Evolutionary conservation across 192 early-diverging fungal species (phyloP).

Genomic region (Phlyctochytrium arcticum): DNA sequence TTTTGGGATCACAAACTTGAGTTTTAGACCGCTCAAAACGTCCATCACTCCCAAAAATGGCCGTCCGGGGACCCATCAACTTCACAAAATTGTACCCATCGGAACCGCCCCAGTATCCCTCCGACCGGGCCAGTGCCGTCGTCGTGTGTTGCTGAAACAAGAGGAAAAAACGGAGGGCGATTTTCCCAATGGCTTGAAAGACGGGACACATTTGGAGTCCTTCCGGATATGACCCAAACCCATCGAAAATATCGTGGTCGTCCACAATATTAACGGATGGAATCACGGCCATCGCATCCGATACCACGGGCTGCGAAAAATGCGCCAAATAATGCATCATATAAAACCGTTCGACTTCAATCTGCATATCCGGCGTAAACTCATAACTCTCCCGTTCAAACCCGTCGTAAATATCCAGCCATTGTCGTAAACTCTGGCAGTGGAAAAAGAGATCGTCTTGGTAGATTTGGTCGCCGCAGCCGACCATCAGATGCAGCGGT

Average conservation of each 20-base stretch:
- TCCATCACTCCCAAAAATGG: constrained; percentile 62
- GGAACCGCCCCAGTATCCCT: constrained; percentile 48
- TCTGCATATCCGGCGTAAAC: constrained; percentile 7
- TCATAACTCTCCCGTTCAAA: not conserved
- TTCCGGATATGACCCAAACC: constrained; percentile 77
- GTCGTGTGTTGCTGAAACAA: constrained; percentile 61
- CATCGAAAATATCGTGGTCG: constrained; percentile 35
- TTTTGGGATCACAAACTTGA: constrained; percentile 52
- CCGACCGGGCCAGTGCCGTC: constrained; percentile 23
- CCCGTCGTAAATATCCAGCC: constrained; percentile 9
- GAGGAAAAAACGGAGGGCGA: constrained; percentile 73
- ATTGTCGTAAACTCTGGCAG: constrained; percentile 4
- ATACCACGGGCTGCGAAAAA: constrained; percentile 14
- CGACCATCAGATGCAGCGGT: constrained; percentile 13
- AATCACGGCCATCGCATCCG: constrained; percentile 14
- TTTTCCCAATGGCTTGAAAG: constrained; percentile 68
- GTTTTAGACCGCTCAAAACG: constrained; percentile 68
- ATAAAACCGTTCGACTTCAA: constrained; percentile 9
- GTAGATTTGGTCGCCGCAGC: constrained; percentile 13
- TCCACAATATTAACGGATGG: constrained; percentile 11
- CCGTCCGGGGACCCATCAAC: constrained; percentile 61
- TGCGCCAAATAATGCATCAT: constrained; percentile 17
- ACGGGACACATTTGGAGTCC: constrained; percentile 65
- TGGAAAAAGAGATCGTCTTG: constrained; percentile 20
- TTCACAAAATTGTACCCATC: constrained; percentile 54